Conservation (phyloP, 2,329 filamentous ascomycete species). For the Huntiella moniliformis region DNA sequence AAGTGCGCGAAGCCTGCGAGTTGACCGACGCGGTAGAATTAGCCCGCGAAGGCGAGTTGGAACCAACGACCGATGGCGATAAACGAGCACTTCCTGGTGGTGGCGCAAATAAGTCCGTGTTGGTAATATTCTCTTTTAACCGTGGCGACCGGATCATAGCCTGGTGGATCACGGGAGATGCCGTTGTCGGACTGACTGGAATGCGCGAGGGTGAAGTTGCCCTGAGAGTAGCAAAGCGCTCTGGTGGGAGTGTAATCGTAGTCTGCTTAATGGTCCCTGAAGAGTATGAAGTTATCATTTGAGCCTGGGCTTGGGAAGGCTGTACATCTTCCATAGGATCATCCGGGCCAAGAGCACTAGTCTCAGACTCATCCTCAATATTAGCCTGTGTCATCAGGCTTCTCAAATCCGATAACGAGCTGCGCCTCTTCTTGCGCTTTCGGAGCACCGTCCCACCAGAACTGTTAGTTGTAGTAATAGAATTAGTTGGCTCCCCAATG, state of each 20-base stretch:
- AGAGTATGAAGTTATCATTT: slow-evolving; percentile 9
- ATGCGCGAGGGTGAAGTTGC: slow-evolving; percentile 29
- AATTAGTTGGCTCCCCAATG: slow-evolving; percentile 36
- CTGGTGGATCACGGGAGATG: slow-evolving; percentile 8
- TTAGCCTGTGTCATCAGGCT: slow-evolving; percentile 44
- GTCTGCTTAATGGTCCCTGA: slow-evolving; percentile 11
- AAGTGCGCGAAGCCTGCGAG: neutral
- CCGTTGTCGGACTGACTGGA: slow-evolving; percentile 29
- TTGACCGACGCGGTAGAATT: slow-evolving; percentile 11
- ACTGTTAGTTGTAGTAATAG: slow-evolving; percentile 16
- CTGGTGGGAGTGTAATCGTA: slow-evolving; percentile 9
- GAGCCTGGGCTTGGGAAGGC: slow-evolving; percentile 2
- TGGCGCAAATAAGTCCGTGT: slow-evolving; percentile 14
- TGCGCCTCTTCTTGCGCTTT: slow-evolving; percentile 61
- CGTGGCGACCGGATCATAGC: slow-evolving; percentile 22
- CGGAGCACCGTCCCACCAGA: slow-evolving; percentile 20
- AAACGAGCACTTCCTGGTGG: slow-evolving; percentile 2
- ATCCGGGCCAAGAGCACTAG: slow-evolving; percentile 7
- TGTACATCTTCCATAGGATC: neutral
- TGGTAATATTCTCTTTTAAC: slow-evolving; percentile 30
- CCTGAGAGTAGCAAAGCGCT: slow-evolving; percentile 13
- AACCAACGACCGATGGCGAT: slow-evolving; percentile 1
- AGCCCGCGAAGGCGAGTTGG: slow-evolving; percentile 12
- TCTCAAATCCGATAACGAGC: slow-evolving; percentile 75
- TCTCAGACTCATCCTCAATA: slow-evolving; percentile 20